These are phyloP conservation scores for Porodaedalea pini DNA, from an alignment of 1,284 basidiomycete genomes.

Conservation along the genomic window DNA sequence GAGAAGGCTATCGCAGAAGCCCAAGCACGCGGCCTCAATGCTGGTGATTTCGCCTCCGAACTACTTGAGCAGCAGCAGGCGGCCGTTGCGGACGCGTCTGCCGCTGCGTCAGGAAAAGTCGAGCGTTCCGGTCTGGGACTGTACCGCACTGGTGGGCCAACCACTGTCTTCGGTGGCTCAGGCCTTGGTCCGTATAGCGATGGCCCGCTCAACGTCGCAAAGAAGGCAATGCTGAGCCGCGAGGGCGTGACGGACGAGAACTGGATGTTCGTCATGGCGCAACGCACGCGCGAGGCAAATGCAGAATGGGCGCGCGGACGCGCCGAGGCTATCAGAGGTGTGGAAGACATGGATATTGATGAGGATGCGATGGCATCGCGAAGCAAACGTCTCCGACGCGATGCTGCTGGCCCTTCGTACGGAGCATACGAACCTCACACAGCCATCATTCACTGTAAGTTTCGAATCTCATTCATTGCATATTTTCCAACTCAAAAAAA, in stretches of 20 bases:
- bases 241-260: slow-evolving; percentile 81
- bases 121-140: slow-evolving; percentile 50
- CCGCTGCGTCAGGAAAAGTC: slow-evolving; percentile 38
- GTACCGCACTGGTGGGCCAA: slow-evolving; percentile 81
- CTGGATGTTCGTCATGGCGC: slow-evolving; percentile 83
- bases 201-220: slow-evolving; percentile 73
- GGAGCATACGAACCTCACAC: slow-evolving; percentile 76
- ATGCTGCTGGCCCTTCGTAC: slow-evolving; percentile 37
- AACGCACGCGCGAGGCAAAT: slow-evolving; percentile 58
- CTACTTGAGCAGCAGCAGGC: slow-evolving; percentile 63
- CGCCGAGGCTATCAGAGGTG: slow-evolving; percentile 50
- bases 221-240: slow-evolving; percentile 64
- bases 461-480: slow-evolving; percentile 11
- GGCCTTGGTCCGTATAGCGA: slow-evolving; percentile 85
- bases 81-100: slow-evolving; percentile 41
- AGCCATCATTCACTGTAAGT: slow-evolving; percentile 63
- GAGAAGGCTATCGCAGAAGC: slow-evolving; percentile 73
- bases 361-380: slow-evolving; percentile 26
- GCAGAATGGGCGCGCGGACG: slow-evolving; percentile 62
- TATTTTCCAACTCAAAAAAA: slow-evolving; percentile 14
- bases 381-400: slow-evolving; percentile 31
- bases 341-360: slow-evolving; percentile 29
- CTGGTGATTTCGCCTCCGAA: slow-evolving; percentile 76
- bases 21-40: slow-evolving; percentile 64
- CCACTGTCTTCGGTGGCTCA: slow-evolving; percentile 79